Base-by-base conservation (phyloP, 2,329 filamentous ascomycete genomes). In the Phyllosticta citrichinensis region DNA sequence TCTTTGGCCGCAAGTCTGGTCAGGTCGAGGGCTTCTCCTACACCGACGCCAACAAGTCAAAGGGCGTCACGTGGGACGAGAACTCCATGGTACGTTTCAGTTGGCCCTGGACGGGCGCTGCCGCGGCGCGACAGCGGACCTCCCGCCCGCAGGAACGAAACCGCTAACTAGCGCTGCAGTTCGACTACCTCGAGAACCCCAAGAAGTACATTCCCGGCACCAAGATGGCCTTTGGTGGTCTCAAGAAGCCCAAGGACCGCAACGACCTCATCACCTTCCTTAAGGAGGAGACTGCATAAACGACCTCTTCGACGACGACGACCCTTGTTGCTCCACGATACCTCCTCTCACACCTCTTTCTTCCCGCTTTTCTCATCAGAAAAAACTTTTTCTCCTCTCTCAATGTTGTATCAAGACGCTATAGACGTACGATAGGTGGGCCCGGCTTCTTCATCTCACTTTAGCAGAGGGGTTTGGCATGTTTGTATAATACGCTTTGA, bases 171-270 rank as follows among this genome's bases (percentile, higher is more conserved):
- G 52, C 11, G 20, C 50, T 27, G 56, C 70, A 92, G 89, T 97
- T 96, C 81, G 84, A 87, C 69, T 99, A 99, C 87, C 92, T 99
- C 74, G 94, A 99, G 86, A 97, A 97, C 88, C 94, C 94, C 81
- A 99, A 99, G 88, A 97, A 97, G 86, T 99, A 92, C 87, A 97
- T 99, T 68, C 94, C 94, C 70, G 94, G 94, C 71, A 99, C 94
- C 82, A 99, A 97, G 91, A 99, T 99, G 94, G 94, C 94, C 73
- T 99, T 97, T 77, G 94, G 94, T 81, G 94, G 94, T 79, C 86
- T 99, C 75, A 99, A 99, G 92, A 99, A 99, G 90, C 85, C 86
- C 76, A 97, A 97, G 89, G 94, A 97, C 83, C 86, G 94, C 78
- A 96, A 97, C 79, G 93, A 99, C 80, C 84, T 99, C 73, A 96